Percentiles rank a stretch among this genome's conserved stretches.
Evolutionary conservation across 2,329 filamentous ascomycete species (phyloP).

Genomic region (Ophiocordyceps camponoti-rufipedis): DNA sequence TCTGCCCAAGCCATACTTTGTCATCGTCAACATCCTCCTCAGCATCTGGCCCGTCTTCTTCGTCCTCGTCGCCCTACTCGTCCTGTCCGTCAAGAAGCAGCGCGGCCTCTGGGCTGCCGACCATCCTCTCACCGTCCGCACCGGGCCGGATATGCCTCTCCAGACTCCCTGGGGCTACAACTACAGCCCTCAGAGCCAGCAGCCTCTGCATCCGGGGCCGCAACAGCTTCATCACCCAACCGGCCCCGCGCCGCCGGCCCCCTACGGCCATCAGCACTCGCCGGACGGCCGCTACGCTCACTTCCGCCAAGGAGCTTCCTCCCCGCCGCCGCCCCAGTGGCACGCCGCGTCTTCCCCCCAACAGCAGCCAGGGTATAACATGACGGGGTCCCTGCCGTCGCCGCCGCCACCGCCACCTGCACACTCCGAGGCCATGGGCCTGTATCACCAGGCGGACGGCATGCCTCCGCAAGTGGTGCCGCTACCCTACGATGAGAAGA

Average conservation of each 20-base stretch:
- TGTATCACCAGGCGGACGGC: constrained; percentile 15
- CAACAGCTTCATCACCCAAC: neutral
- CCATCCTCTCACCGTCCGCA: constrained; percentile 1
- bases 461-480: constrained; percentile 4
- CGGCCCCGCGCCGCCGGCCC: neutral
- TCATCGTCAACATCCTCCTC: constrained; percentile 9
- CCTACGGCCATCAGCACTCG: neutral
- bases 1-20: constrained; percentile 1
- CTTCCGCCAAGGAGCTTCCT: neutral
- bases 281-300: neutral
- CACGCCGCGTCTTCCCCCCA: neutral
- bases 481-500: constrained; percentile 9
- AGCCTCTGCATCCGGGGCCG: constrained; percentile 2
- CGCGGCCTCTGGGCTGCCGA: constrained; percentile 11
- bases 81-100: constrained; percentile 8
- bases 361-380: neutral
- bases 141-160: constrained; percentile 1
- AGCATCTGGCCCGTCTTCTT: constrained; percentile 9
- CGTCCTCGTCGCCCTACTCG: constrained; percentile 9
- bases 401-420: constrained; percentile 6
- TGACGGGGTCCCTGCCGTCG: neutral
- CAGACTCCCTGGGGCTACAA: constrained; percentile 7
- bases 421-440: constrained; percentile 11
- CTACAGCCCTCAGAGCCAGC: constrained; percentile 3
- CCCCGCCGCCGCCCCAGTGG: neutral